Percentiles rank a stretch among this genome's conserved stretches.
These are phyloP conservation scores for Trichosporon inkin DNA, from an alignment of 1,284 basidiomycete genomes.

Conservation along the genomic window DNA sequence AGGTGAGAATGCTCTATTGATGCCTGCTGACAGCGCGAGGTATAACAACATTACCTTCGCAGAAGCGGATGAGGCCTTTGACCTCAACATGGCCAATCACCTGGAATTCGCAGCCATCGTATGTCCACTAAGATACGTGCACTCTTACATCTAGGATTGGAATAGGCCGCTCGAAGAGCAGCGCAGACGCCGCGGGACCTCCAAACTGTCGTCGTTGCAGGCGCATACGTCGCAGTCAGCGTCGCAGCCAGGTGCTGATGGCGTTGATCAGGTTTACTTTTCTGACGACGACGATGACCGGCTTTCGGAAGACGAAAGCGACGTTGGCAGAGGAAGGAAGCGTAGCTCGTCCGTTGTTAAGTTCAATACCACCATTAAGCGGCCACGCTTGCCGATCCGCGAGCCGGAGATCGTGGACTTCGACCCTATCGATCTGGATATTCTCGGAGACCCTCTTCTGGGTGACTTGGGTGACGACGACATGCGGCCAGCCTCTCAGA, in stretches of 20 bases:
- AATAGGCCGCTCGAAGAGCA: slow-evolving; percentile 25
- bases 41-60: slow-evolving; percentile 41
- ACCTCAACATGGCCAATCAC: slow-evolving; percentile 23
- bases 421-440: slow-evolving; percentile 1
- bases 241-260: neutral
- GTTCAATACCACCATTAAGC: neutral
- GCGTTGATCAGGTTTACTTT: neutral
- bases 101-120: slow-evolving; percentile 32
- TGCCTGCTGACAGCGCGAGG: slow-evolving; percentile 22
- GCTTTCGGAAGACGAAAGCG: slow-evolving; percentile 12
- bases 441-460: neutral
- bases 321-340: neutral
- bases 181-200: slow-evolving; percentile 28
- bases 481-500: neutral
- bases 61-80: slow-evolving; percentile 19
- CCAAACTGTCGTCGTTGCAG: slow-evolving; percentile 30
- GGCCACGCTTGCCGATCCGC: neutral
- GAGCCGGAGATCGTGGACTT: neutral
- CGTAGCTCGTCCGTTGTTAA: neutral
- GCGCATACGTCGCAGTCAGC: slow-evolving; percentile 15
- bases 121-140: slow-evolving; percentile 6
- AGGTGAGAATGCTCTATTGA: slow-evolving; percentile 23
- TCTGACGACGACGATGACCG: slow-evolving; percentile 14
- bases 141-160: slow-evolving; percentile 34
- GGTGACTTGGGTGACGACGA: neutral